Evolutionary conservation across 108 stramenopile genomes (phyloP), one percentile per base, ranked within the genome.

Genomic region (Nitzschia inconspicua): DNA sequence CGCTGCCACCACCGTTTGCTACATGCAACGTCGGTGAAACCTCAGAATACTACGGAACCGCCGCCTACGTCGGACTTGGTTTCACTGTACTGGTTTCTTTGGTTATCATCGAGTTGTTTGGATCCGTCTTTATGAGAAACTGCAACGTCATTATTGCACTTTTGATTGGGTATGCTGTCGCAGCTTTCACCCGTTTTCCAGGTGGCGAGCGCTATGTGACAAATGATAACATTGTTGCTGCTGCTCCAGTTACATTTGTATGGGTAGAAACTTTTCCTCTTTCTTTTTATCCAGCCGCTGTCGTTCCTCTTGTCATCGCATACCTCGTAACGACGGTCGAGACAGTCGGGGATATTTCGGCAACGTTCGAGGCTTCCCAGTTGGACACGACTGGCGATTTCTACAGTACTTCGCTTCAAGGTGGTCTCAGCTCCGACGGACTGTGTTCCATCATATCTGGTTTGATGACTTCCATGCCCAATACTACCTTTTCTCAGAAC

Each of bases 41-140:
- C 36, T 22, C 19, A 10, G 52, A 47, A 20, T 19, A 25, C 13
- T 76, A 79, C 50, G 89, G 89, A 31, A 42, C 67, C 4, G 50
- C 83, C 3, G 78, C 79, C 37, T 89, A 82, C 59, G 77, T 89
- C 48, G 83, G 79, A 22, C 60, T 84, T 34, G 83, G 79, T 20
- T 80, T 82, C 11, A 54, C 69, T 54, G 78, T 79, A 0, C 60
- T 86, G 25, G 42, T 42, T 48, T 79, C 84, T 36, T 50, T 79
- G 40, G 66, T 78, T 13, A 35, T 82, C 34, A 72, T 82, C 28
- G 77, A 82, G 47, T 49, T 79, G 23, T 70, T 61, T 46, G 66
- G 72, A 44, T 47, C 44, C 18, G 64, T 65, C 50, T 73, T 73
- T 36, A 39, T 67, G 43, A 44, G 60, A 35, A 67, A 61, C 27